phyloP scores from a whole-genome alignment of 306 rosid species.

The Betula pendula region DNA sequence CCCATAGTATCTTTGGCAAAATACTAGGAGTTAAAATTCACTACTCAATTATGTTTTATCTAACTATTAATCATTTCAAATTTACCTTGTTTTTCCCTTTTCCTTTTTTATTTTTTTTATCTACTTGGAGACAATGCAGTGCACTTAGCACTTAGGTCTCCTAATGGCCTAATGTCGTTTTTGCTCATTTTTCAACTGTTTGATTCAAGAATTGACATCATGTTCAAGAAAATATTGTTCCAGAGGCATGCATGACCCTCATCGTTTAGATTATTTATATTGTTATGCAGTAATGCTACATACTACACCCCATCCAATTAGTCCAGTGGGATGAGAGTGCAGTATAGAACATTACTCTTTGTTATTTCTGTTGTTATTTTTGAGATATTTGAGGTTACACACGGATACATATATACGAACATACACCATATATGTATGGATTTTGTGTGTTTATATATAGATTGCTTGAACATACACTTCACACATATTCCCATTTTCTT shows the following conservation, averaged over 20 bases:
- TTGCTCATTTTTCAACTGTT: not conserved
- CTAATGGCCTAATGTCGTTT: not conserved
- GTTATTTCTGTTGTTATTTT: not conserved
- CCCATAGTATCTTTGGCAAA: not conserved
- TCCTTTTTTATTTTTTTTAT: not conserved
- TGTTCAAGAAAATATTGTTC: not conserved
- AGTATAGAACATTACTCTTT: no score
- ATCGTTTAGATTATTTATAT: not conserved
- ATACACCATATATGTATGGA: not conserved
- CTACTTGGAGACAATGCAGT: not conserved
- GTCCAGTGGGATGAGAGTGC: no score
- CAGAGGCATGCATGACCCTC: not conserved
- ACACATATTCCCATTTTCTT: conserved; percentile 1
- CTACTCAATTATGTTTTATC: not conserved
- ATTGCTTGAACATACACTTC: not conserved
- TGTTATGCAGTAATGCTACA: no score
- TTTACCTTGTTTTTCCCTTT: not conserved
- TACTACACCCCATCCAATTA: no score
- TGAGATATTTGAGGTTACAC: no score
- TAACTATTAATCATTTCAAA: not conserved
- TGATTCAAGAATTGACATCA: not conserved
- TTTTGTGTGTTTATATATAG: not conserved
- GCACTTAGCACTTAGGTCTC: not conserved
- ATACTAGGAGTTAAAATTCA: not conserved
- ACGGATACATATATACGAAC: not conserved